Percentiles rank a stretch among this genome's conserved stretches.
These are phyloP conservation scores for Lagenidium sp. DNA, from an alignment of 352 stramenopile species.

Conservation along the genomic window DNA sequence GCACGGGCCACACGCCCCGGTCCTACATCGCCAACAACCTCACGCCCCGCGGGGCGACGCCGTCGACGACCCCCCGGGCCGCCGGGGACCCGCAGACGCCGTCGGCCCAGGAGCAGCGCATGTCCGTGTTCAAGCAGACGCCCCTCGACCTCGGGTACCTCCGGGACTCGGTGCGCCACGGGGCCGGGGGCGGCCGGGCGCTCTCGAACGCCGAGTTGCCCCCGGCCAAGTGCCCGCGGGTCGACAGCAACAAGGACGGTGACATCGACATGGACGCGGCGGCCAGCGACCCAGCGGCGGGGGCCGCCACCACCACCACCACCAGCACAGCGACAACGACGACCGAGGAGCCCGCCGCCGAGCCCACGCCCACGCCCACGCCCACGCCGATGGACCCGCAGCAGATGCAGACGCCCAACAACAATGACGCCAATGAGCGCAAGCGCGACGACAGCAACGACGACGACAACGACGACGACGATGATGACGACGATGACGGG, in stretches of 20 bases:
- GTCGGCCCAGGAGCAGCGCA: constrained; percentile 33
- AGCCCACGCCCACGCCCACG: too few relatives aligned
- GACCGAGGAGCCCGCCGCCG: too few relatives aligned
- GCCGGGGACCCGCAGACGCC: constrained; percentile 9
- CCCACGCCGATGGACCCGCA: too few relatives aligned
- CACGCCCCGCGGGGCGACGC: constrained; percentile 19
- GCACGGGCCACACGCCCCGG: constrained; percentile 49
- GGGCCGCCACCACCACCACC: too few relatives aligned
- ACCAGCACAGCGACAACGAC: too few relatives aligned
- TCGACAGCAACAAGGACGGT: too few relatives aligned
- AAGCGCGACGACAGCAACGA: constrained; percentile 6
- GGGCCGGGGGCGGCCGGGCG: too few relatives aligned
- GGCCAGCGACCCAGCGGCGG: too few relatives aligned
- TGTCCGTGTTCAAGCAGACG: constrained; percentile 59
- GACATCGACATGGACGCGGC: too few relatives aligned
- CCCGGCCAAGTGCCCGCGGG: too few relatives aligned
- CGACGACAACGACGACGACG: constrained; percentile 13
- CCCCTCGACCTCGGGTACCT: constrained; percentile 64
- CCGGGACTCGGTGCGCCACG: constrained; percentile 49
- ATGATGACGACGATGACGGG: constrained; percentile 22
- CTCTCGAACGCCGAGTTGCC: too few relatives aligned
- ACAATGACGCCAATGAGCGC: constrained; percentile 8
- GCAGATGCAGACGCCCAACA: too few relatives aligned
- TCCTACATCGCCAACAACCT: constrained; percentile 72
- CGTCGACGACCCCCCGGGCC: background rate